Conservation (phyloP, 2,329 filamentous ascomycete species). For the Fusarium tjaetaba region DNA sequence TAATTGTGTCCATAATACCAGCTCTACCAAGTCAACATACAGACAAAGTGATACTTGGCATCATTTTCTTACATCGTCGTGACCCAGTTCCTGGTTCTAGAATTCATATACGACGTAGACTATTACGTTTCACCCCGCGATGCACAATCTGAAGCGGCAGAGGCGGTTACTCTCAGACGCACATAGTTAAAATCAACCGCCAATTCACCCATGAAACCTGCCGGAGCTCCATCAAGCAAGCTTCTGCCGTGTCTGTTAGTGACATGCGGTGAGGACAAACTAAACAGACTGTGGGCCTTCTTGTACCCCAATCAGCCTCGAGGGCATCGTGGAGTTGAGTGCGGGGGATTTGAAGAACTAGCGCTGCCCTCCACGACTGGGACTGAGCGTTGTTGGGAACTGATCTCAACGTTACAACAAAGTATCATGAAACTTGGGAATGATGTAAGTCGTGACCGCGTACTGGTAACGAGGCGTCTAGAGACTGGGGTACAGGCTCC, state of each 20-base stretch:
- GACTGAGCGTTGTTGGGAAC: conserved; percentile 34
- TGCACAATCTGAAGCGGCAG: conserved; percentile 19
- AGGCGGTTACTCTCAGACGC: conserved; percentile 3
- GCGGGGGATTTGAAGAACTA: conserved; percentile 36
- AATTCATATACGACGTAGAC: conserved; percentile 14
- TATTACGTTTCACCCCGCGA: conserved; percentile 16
- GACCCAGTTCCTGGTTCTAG: conserved; percentile 11
- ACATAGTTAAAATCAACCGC: not conserved
- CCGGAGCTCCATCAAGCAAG: conserved; percentile 20
- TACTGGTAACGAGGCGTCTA: not conserved
- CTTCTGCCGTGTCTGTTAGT: conserved; percentile 15
- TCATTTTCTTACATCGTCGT: not conserved
- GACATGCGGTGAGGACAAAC: conserved; percentile 42
- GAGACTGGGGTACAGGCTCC: not conserved
- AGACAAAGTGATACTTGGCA: not conserved
- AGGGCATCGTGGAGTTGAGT: conserved; percentile 38
- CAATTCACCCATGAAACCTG: conserved; percentile 34
- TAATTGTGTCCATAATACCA: not conserved
- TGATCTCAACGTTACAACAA: conserved; percentile 30
- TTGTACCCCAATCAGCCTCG: conserved; percentile 33
- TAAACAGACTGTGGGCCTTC: conserved; percentile 4
- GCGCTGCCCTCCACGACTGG: conserved; percentile 18
- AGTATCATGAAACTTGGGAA: conserved; percentile 16
- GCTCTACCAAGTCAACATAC: conserved; percentile 5
- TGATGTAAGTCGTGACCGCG: conserved; percentile 19